Conservation (phyloP, 192 early-diverging fungal genomes). For the Glomus cerebriforme region DNA sequence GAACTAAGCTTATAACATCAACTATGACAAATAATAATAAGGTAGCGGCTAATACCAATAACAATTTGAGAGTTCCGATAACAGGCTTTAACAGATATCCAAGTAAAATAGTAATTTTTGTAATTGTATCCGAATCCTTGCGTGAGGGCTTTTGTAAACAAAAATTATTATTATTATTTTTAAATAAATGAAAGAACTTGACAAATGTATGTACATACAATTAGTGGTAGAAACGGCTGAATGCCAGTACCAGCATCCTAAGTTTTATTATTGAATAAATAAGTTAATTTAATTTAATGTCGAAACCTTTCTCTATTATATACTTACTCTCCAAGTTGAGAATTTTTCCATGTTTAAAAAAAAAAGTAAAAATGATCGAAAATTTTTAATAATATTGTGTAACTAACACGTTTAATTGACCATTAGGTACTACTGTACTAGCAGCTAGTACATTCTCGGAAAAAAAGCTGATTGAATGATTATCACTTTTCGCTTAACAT, state of each 20-base stretch:
- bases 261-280: background rate
- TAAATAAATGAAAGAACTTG: background rate
- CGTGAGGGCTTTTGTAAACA: slow-evolving; percentile 48
- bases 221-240: slow-evolving; percentile 81
- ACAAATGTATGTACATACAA: slow-evolving; percentile 48
- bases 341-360: slow-evolving; percentile 74
- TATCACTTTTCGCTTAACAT: too few relatives aligned
- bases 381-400: background rate
- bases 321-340: slow-evolving; percentile 80
- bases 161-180: background rate
- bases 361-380: background rate
- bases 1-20: slow-evolving; percentile 43
- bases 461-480: background rate
- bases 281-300: background rate
- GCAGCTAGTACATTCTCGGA: too few relatives aligned
- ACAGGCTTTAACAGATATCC: slow-evolving; percentile 51
- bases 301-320: background rate
- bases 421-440: too few relatives aligned
- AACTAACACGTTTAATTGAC: background rate
- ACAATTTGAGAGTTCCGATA: slow-evolving; percentile 45
- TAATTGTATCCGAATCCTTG: slow-evolving; percentile 41
- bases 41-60: slow-evolving; percentile 39
- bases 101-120: slow-evolving; percentile 36
- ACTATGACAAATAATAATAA: slow-evolving; percentile 49
- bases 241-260: slow-evolving; percentile 84